Evolutionary conservation across 2,329 filamentous ascomycete species (phyloP), one percentile per base, ranked within the genome.

Genomic region (Diaporthe amygdali): DNA sequence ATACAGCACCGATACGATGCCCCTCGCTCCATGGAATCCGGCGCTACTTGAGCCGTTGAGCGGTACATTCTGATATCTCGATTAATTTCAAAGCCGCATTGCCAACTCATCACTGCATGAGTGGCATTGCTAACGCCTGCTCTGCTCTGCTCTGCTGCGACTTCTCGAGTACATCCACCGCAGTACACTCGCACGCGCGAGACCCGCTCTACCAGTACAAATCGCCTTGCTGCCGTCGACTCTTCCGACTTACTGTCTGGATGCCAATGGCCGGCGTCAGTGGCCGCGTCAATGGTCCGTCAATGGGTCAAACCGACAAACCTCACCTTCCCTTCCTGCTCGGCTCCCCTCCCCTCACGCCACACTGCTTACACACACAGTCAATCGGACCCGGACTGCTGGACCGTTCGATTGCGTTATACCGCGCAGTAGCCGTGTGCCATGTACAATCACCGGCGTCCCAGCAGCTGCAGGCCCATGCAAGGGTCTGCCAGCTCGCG

Each of bases 31-130:
- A 49, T 55, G 56, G 56, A 52, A 41, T 59, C 44, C 69, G 51
- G 63, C 44, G 69, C 61, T 68, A 71, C 71, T 39, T 46, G 49
- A 67, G 39, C 56, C 63, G 64, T 68, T 68, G 49, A 41, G 66
- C 52, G 69, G 64, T 67, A 71, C 71, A 49, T 69, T 66, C 56
- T 71, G 68, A 73, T 71, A 78, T 80, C 59, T 64, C 59, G 59
- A 64, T 85, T 85, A 87, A 87, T 86, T 84, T 87, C 84, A 85
- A 88, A 84, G 84, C 78, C 82, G 88, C 87, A 89, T 82, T 93
- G 91, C 90, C 91, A 93, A 89, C 91, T 91, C 91, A 93, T 92
- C 91, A 90, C 82, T 92, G 90, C 91, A 91, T 93, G 86, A 87
- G 84, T 82, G 81, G 82, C 81, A 64, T 64, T 64, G 59, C 44